phyloP scores from a whole-genome alignment of 371 early-diverging fungal genomes.

The Syncephalastrum sp. region DNA sequence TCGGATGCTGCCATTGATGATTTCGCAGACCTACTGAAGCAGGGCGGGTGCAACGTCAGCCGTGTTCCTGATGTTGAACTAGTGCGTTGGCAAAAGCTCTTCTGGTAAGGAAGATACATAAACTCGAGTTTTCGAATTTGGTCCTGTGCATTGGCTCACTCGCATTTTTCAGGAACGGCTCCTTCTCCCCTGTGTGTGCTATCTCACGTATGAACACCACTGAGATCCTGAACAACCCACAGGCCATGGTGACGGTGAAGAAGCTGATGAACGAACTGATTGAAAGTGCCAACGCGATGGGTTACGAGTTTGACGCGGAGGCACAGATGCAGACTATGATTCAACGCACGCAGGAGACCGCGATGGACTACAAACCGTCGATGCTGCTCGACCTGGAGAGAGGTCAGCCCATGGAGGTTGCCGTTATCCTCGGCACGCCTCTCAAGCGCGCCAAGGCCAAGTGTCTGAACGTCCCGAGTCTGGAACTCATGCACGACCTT shows the following conservation, averaged over 20 bases:
- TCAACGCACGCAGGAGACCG: slow-evolving; percentile 42
- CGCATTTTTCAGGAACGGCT: slow-evolving; percentile 48
- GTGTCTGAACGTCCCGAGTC: slow-evolving; percentile 38
- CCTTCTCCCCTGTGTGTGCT: slow-evolving; percentile 76
- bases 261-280: slow-evolving; percentile 67
- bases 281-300: slow-evolving; percentile 48
- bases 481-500: slow-evolving; percentile 43
- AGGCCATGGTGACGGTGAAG: slow-evolving; percentile 46
- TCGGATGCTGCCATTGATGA: slow-evolving; percentile 20
- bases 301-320: slow-evolving; percentile 46
- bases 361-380: slow-evolving; percentile 45
- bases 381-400: slow-evolving; percentile 57
- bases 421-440: slow-evolving; percentile 65
- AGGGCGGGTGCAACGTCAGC: slow-evolving; percentile 53
- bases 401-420: slow-evolving; percentile 62
- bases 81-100: slow-evolving; percentile 80
- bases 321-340: slow-evolving; percentile 49
- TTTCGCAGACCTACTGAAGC: slow-evolving; percentile 41
- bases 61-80: slow-evolving; percentile 63
- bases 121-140: too few relatives aligned
- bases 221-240: slow-evolving; percentile 54
- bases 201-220: slow-evolving; percentile 66
- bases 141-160: too few relatives aligned
- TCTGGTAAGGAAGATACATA: slow-evolving; percentile 50
- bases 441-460: slow-evolving; percentile 55